Evolutionary conservation across 1,139 yeast genomes (phyloP).

Genomic region (Scheffersomyces titani): DNA sequence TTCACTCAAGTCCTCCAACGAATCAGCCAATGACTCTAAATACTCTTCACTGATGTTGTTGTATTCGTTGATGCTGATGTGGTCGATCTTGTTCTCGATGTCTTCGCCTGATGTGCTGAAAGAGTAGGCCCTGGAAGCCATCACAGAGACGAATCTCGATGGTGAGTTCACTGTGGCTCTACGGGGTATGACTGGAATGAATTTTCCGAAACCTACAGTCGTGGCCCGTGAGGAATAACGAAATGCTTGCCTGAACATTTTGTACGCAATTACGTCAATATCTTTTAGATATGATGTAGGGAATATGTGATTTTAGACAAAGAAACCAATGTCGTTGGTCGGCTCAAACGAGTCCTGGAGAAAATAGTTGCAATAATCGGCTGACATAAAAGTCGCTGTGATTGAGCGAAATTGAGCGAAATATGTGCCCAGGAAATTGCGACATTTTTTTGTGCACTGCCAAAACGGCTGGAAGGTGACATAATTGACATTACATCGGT

Average conservation of each 20-base stretch:
- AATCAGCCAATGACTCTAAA: constrained; percentile 62
- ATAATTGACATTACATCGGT: neutral
- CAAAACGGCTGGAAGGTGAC: neutral
- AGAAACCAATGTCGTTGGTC: neutral
- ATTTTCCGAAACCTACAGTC: neutral
- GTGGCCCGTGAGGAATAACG: neutral
- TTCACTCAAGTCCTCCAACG: constrained; percentile 65
- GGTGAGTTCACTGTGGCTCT: neutral
- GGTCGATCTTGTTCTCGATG: constrained; percentile 51
- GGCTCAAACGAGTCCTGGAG: neutral
- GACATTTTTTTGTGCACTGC: neutral
- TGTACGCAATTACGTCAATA: neutral
- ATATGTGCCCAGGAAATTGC: neutral
- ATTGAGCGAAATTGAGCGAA: neutral
- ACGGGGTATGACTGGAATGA: neutral
- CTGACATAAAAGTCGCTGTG: neutral
- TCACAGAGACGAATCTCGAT: neutral
- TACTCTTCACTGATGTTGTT: constrained; percentile 61
- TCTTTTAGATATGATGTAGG: neutral
- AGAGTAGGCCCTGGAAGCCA: constrained; percentile 9
- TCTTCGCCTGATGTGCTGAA: constrained; percentile 51
- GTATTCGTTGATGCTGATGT: constrained; percentile 51
- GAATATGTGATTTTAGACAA: too few relatives aligned
- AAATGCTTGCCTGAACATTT: neutral
- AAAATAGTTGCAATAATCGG: neutral